Conservation (phyloP, 2,329 filamentous ascomycete species). For the Myriosclerotinia curreyana region DNA sequence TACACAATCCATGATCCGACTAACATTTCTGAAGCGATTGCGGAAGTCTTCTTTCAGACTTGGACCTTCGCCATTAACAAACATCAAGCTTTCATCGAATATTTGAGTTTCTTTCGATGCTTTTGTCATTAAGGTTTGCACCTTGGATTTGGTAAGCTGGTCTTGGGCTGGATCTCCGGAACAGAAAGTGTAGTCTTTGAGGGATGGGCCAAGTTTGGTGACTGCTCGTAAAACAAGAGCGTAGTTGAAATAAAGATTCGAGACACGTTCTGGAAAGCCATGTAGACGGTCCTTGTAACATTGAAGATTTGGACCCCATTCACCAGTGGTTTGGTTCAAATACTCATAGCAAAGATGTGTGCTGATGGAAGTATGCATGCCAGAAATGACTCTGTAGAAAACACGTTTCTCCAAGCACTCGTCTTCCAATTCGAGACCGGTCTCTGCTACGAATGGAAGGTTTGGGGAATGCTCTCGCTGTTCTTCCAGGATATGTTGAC, state of each 20-base stretch:
- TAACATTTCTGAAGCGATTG: constrained; percentile 95
- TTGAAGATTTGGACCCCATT: constrained; percentile 85
- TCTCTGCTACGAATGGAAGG: constrained; percentile 58
- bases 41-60: constrained; percentile 95
- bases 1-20: constrained; percentile 95
- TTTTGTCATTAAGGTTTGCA: constrained; percentile 69
- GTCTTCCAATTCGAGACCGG: constrained; percentile 74
- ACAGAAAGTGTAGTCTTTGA: constrained; percentile 85
- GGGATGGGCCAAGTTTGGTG: constrained; percentile 80
- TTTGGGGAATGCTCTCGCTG: constrained; percentile 53
- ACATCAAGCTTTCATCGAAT: constrained; percentile 95
- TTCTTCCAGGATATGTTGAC: constrained; percentile 60
- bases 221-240: constrained; percentile 89
- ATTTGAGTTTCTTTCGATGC: constrained; percentile 72
- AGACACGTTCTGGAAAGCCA: constrained; percentile 81
- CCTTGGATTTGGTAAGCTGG: constrained; percentile 72
- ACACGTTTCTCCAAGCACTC: constrained; percentile 98
- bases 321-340: constrained; percentile 87
- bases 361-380: constrained; percentile 98
- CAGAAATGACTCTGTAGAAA: constrained; percentile 91
- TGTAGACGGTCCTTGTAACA: constrained; percentile 90
- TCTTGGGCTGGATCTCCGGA: constrained; percentile 81
- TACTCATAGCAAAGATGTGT: constrained; percentile 96
- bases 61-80: constrained; percentile 71
- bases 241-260: constrained; percentile 99